These are phyloP conservation scores for Diaporthe vaccinii DNA, from an alignment of 2,329 filamentous ascomycete species.

Conservation along the genomic window DNA sequence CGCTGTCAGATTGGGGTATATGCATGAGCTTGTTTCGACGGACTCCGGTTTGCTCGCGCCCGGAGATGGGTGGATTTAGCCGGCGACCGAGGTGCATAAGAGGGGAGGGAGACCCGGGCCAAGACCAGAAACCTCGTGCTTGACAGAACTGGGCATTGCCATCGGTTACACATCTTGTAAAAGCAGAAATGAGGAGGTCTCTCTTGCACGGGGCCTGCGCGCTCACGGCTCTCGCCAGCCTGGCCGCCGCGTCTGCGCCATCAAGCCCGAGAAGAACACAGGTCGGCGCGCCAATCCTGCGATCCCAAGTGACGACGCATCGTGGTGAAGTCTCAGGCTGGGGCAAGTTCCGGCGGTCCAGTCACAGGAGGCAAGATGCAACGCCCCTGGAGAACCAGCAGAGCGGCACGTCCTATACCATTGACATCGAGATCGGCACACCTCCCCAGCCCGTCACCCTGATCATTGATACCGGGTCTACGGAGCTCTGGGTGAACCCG, in stretches of 20 bases:
- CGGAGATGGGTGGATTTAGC: constrained; percentile 11
- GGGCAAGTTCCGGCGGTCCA: background rate
- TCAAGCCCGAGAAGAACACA: background rate
- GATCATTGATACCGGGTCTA: constrained; percentile 68
- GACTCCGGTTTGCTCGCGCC: constrained; percentile 13
- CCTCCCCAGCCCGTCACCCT: constrained; percentile 62
- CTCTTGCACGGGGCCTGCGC: background rate
- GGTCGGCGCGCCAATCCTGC: constrained; percentile 1
- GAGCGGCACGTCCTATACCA: constrained; percentile 32
- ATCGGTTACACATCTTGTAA: background rate
- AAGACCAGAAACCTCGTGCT: background rate
- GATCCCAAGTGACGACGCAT: constrained; percentile 27
- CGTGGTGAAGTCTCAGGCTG: background rate
- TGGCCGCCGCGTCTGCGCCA: background rate
- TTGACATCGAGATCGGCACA: constrained; percentile 59
- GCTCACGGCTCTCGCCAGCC: background rate
- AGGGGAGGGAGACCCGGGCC: background rate
- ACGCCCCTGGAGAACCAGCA: constrained; percentile 24
- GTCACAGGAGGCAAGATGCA: constrained; percentile 25
- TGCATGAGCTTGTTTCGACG: constrained; percentile 26
- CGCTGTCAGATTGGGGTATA: constrained; percentile 2
- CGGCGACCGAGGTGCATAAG: constrained; percentile 20
- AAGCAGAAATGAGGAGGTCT: background rate
- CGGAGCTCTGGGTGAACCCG: constrained; percentile 69
- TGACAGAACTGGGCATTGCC: background rate